Evolutionary conservation across 139 green algal genomes (phyloP).

Genomic region (Volvox africanus): DNA sequence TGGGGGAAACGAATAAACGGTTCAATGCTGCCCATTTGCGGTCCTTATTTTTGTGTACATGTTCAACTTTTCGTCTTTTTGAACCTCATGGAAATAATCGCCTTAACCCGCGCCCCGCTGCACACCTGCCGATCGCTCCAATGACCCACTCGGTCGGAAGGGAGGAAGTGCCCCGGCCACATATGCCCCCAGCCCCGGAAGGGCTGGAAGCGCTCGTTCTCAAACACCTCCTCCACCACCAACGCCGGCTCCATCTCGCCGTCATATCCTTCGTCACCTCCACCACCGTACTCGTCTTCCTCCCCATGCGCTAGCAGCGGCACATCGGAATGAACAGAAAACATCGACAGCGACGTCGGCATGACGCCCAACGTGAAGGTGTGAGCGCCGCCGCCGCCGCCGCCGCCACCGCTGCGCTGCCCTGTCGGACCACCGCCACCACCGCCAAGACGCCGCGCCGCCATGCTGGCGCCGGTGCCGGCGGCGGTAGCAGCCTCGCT

Average conservation of each 20-base stretch:
- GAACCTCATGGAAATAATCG: too few relatives aligned
- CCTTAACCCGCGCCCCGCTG: neutral
- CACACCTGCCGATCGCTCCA: constrained; percentile 64
- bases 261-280: neutral
- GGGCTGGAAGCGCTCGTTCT: constrained; percentile 90
- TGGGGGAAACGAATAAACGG: too few relatives aligned
- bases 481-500: neutral
- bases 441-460: neutral
- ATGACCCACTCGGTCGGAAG: constrained; percentile 81
- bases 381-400: neutral
- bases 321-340: neutral
- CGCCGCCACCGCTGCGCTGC: constrained; percentile 1
- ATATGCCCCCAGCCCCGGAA: constrained; percentile 88
- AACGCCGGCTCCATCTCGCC: constrained; percentile 6
- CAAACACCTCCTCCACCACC: constrained; percentile 85
- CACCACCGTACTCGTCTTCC: neutral
- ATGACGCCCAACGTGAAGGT: neutral
- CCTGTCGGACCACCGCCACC: neutral
- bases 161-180: constrained; percentile 92
- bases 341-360: neutral
- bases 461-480: neutral
- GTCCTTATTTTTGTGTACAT: too few relatives aligned
- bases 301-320: neutral
- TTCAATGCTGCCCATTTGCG: too few relatives aligned
- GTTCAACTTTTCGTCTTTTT: too few relatives aligned